These are phyloP conservation scores for Moesziomyces parantarcticus DNA, from an alignment of 1,284 basidiomycete species.

Conservation along the genomic window DNA sequence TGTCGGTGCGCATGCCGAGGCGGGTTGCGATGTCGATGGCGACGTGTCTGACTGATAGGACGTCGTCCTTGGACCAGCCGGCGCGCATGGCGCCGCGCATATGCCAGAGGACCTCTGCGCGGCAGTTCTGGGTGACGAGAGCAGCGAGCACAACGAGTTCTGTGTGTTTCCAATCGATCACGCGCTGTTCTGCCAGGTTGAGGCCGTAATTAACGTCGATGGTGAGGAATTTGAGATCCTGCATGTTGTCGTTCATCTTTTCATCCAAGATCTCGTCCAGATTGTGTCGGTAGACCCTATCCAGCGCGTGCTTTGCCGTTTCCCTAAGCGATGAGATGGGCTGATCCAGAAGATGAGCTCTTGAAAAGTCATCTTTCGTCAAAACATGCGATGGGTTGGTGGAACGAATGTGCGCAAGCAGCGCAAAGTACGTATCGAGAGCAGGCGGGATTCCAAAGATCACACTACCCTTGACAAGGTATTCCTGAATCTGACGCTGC, in stretches of 20 bases:
- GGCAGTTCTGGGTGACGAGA: constrained; percentile 19
- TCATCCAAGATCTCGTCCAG: constrained; percentile 14
- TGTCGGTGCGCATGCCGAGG: constrained; percentile 9
- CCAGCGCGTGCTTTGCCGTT: constrained; percentile 2
- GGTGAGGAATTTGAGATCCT: constrained; percentile 34
- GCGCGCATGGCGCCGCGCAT: constrained; percentile 31
- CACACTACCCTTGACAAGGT: constrained; percentile 21
- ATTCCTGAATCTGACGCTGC: constrained; percentile 27
- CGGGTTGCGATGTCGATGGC: constrained; percentile 10
- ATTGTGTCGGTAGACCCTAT: constrained; percentile 36
- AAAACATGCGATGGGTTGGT: not conserved
- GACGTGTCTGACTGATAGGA: constrained; percentile 10
- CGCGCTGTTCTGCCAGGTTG: constrained; percentile 13
- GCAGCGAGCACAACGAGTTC: constrained; percentile 28
- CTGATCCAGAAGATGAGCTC: not conserved
- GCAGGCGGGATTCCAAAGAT: constrained; percentile 27
- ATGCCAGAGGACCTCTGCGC: constrained; percentile 40
- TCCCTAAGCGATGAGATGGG: constrained; percentile 8
- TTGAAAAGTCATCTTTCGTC: constrained; percentile 2
- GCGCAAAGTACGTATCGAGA: constrained; percentile 28
- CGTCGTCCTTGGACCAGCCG: constrained; percentile 26
- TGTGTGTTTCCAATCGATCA: constrained; percentile 26
- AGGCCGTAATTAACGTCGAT: constrained; percentile 50
- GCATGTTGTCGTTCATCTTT: constrained; percentile 30
- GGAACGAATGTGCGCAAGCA: constrained; percentile 12